A percentile compares a stretch with the other conserved stretches of the same genome.
Evolutionary conservation across 1,139 yeast genomes (phyloP).

Genomic region (Tardiomyces digboiensis): DNA sequence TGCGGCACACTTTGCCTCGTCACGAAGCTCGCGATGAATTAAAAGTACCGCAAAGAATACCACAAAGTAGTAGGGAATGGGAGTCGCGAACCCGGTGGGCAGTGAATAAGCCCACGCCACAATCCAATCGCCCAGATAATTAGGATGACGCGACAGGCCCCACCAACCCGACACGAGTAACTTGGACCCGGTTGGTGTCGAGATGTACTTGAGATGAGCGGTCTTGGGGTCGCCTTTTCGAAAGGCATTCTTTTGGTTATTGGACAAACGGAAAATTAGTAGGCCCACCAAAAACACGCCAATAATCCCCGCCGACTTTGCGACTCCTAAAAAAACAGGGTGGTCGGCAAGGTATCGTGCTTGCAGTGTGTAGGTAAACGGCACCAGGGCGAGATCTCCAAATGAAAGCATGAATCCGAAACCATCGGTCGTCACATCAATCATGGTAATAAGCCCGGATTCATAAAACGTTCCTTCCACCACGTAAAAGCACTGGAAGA

Average conservation of each 20-base stretch:
- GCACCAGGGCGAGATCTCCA: slow-evolving; percentile 93
- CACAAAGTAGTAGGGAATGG: slow-evolving; percentile 81
- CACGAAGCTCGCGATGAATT: slow-evolving; percentile 83
- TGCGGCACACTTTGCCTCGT: slow-evolving; percentile 79
- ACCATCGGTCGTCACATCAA: slow-evolving; percentile 94
- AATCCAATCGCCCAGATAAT: slow-evolving; percentile 93
- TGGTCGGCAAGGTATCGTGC: slow-evolving; percentile 69
- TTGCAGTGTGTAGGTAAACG: slow-evolving; percentile 84
- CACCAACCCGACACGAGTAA: slow-evolving; percentile 93
- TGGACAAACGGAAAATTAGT: slow-evolving; percentile 75
- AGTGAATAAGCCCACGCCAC: slow-evolving; percentile 91
- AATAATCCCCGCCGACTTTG: slow-evolving; percentile 30
- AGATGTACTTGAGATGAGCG: slow-evolving; percentile 52
- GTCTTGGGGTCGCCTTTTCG: slow-evolving; percentile 65
- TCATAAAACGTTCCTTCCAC: slow-evolving; percentile 91
- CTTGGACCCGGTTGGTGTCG: slow-evolving; percentile 70
- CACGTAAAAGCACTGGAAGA: slow-evolving; percentile 72
- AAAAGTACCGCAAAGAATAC: slow-evolving; percentile 73
- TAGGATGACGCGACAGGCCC: slow-evolving; percentile 87
- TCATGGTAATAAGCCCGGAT: slow-evolving; percentile 84
- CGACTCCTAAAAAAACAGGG: slow-evolving; percentile 46
- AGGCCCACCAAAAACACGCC: slow-evolving; percentile 52
- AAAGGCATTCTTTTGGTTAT: slow-evolving; percentile 77
- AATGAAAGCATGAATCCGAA: slow-evolving; percentile 94
- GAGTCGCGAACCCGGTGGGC: slow-evolving; percentile 76